These are phyloP conservation scores for Populus deltoides DNA, from an alignment of 345 rosid species.

Conservation along the genomic window DNA sequence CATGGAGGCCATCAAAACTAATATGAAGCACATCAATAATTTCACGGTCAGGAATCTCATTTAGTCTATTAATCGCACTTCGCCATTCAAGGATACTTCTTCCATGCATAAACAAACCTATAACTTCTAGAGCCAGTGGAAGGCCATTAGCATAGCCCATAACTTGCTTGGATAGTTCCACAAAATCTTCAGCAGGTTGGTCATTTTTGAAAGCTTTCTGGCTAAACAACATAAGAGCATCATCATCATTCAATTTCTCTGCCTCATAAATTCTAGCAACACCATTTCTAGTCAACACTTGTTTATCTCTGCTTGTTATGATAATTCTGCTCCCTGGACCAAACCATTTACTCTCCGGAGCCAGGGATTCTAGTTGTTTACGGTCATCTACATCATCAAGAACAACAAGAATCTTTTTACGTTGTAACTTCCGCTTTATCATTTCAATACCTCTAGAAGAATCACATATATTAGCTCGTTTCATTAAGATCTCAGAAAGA, in stretches of 20 bases:
- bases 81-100: not conserved
- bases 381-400: conserved; percentile 15
- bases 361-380: not conserved
- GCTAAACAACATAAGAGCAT: conserved; percentile 10
- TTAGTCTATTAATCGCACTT: conserved; percentile 1
- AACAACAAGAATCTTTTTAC: not conserved
- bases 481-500: not conserved
- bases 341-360: not conserved
- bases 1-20: not conserved
- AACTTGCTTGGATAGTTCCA: not conserved
- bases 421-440: not conserved
- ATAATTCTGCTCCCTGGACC: conserved; percentile 18
- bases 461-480: not conserved
- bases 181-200: not conserved
- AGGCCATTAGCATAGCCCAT: conserved; percentile 13
- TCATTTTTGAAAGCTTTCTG: conserved; percentile 1
- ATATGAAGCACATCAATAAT: too few species aligned
- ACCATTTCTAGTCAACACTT: not conserved
- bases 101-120: conserved; percentile 2
- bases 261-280: not conserved
- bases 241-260: not conserved
- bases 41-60: not conserved
- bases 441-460: not conserved
- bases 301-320: conserved; percentile 5
- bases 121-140: conserved; percentile 11